phyloP scores from a whole-genome alignment of 495 filamentous ascomycete genomes.

The Hyaloscypha variabilis region DNA sequence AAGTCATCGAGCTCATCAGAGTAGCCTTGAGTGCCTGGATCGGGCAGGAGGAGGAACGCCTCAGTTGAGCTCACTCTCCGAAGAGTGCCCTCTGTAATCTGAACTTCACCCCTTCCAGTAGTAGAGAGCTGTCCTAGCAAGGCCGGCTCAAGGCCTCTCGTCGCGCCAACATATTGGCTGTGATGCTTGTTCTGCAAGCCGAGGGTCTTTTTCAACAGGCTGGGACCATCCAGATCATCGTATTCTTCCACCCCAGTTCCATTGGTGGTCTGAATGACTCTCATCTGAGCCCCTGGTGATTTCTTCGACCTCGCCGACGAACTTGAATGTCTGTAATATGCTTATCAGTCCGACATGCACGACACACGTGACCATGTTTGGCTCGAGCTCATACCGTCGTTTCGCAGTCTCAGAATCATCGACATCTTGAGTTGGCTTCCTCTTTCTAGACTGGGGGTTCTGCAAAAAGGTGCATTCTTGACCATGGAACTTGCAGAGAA shows the following conservation, averaged over 20 bases:
- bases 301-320: slow-evolving; percentile 19
- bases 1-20: slow-evolving; percentile 64
- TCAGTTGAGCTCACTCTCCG: slow-evolving; percentile 79
- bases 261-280: slow-evolving; percentile 46
- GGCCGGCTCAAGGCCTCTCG: slow-evolving; percentile 72
- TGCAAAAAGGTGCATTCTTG: slow-evolving; percentile 63
- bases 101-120: slow-evolving; percentile 67
- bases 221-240: slow-evolving; percentile 60
- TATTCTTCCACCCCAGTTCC: slow-evolving; percentile 60
- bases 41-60: slow-evolving; percentile 79
- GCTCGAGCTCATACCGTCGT: slow-evolving; percentile 53
- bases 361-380: slow-evolving; percentile 22
- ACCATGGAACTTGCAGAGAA: slow-evolving; percentile 62
- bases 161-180: slow-evolving; percentile 66
- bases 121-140: slow-evolving; percentile 69
- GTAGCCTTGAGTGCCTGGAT: slow-evolving; percentile 61
- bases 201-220: slow-evolving; percentile 61
- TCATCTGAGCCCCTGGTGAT: slow-evolving; percentile 16
- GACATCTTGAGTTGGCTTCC: slow-evolving; percentile 62
- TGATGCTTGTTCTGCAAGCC: slow-evolving; percentile 63
- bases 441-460: slow-evolving; percentile 72
- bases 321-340: slow-evolving; percentile 22
- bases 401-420: slow-evolving; percentile 54
- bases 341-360: slow-evolving; percentile 24
- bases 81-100: slow-evolving; percentile 63